A percentile compares a stretch with the other conserved stretches of the same genome.
Evolutionary conservation across 2,329 filamentous ascomycete species (phyloP).

Genomic region (Colletotrichum somersetense): DNA sequence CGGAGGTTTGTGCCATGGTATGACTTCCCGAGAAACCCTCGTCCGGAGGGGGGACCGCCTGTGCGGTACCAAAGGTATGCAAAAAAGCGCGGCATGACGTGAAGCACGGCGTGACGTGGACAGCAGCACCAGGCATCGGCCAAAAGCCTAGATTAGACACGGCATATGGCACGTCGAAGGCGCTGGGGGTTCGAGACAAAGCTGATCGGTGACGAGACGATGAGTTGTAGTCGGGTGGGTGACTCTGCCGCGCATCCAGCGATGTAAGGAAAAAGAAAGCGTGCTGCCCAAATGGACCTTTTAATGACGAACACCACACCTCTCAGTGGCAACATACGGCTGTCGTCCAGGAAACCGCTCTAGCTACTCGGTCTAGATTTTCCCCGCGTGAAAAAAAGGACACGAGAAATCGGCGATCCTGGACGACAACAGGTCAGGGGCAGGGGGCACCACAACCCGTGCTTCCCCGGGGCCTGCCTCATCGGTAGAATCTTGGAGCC

Average conservation of each 20-base stretch:
- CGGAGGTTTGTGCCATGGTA: not conserved
- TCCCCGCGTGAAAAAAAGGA: not conserved
- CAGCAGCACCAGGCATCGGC: not conserved
- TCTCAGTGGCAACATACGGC: not conserved
- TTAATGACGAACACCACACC: not conserved
- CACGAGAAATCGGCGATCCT: slow-evolving; percentile 6
- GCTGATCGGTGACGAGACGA: slow-evolving; percentile 7
- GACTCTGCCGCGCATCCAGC: not conserved
- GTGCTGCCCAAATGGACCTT: not conserved
- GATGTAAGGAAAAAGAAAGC: slow-evolving; percentile 12
- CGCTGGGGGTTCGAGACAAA: not conserved
- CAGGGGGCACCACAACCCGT: not conserved
- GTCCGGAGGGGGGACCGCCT: not conserved
- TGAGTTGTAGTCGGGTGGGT: slow-evolving; percentile 12
- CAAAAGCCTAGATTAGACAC: not conserved
- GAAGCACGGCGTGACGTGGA: not conserved
- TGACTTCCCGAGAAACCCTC: slow-evolving; percentile 3
- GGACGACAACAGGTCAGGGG: not conserved
- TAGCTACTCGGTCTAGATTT: not conserved
- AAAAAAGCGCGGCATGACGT: not conserved
- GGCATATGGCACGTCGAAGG: not conserved
- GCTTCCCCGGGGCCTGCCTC: slow-evolving; percentile 5
- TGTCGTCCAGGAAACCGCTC: not conserved
- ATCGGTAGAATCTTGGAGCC: slow-evolving; percentile 8
- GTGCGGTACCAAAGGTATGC: not conserved